Conservation (phyloP, 768 basidiomycete genomes). For the Chiua virens region DNA sequence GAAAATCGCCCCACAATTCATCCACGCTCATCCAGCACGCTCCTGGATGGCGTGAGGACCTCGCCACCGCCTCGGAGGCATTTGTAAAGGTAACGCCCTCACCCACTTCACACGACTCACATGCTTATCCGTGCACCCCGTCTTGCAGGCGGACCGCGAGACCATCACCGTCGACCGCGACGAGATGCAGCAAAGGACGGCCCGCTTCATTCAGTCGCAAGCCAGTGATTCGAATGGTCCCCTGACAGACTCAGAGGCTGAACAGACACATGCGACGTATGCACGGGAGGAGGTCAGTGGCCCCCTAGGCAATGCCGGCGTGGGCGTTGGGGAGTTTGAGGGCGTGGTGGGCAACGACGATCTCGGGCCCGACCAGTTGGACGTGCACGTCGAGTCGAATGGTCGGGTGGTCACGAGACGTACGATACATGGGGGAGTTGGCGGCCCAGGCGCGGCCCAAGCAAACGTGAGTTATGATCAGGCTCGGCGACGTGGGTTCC, state of each 20-base stretch:
- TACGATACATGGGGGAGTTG: too few relatives aligned
- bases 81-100: conserved; percentile 49
- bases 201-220: conserved; percentile 12
- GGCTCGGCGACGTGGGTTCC: not conserved
- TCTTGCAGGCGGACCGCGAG: conserved; percentile 27
- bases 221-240: not conserved
- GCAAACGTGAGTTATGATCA: conserved; percentile 12
- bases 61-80: conserved; percentile 67
- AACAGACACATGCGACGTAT: conserved; percentile 26
- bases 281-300: conserved; percentile 28
- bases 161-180: not conserved
- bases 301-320: conserved; percentile 26
- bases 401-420: conserved; percentile 25
- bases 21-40: conserved; percentile 48
- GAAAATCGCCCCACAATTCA: conserved; percentile 45
- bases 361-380: conserved; percentile 22
- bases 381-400: conserved; percentile 19
- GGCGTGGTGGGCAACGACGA: conserved; percentile 30
- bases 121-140: too few relatives aligned
- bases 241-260: conserved; percentile 12
- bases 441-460: conserved; percentile 8
- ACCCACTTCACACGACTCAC: not conserved
- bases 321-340: conserved; percentile 33
- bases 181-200: conserved; percentile 26
- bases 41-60: conserved; percentile 71